Base-by-base conservation (phyloP, 2,329 filamentous ascomycete species). In the Calonectria crousiana region DNA sequence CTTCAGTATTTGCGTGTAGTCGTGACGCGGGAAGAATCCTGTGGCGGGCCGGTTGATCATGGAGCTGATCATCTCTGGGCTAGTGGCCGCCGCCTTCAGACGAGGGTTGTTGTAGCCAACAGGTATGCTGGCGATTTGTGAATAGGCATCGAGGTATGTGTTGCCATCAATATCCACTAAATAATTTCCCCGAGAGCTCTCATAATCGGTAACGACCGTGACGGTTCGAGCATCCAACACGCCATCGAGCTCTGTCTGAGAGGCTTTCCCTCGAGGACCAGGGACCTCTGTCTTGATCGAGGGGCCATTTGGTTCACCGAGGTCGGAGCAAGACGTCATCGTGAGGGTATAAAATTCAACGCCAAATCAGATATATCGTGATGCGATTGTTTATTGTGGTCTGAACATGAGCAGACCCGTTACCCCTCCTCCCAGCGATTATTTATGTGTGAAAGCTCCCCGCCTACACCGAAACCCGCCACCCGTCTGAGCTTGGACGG, bases 121-220 rank as follows among this genome's bases (percentile, higher is more conserved):
- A 9, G 95, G 94, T 80, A 98, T 98, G 53, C 95, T 97, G 76
- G 95, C 95, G 81, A 98, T 98, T 86, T 98, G 95, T 58, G 95
- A 94, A 82, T 96, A 96, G 72, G 66, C 69, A 34, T 74, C 72
- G n/a, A 74, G 69, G 49, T 72, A 51, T 5, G 66, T 70, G 49
- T 74, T 74, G 36, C 72, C 72, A 26, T 74, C 72, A 14, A 69
- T 62, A 23, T 74, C 72, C 14, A 72, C 69, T 30, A 74, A 36
- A 20, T 72, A 72, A 49, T 74, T 74, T 9, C 69, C 72, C 34
- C 28, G 56, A 9, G 67, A 71, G 26, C 38, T 74, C 20, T 71
- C 67, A 30, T 74, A 74, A 18, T 74, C 72, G 56, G 53, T 34
- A 4, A 69, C 67, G 16, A 69, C 28, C 11, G 58, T 69, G 20